phyloP scores from a whole-genome alignment of 108 stramenopile genomes.

The Nitzschia putrida region DNA sequence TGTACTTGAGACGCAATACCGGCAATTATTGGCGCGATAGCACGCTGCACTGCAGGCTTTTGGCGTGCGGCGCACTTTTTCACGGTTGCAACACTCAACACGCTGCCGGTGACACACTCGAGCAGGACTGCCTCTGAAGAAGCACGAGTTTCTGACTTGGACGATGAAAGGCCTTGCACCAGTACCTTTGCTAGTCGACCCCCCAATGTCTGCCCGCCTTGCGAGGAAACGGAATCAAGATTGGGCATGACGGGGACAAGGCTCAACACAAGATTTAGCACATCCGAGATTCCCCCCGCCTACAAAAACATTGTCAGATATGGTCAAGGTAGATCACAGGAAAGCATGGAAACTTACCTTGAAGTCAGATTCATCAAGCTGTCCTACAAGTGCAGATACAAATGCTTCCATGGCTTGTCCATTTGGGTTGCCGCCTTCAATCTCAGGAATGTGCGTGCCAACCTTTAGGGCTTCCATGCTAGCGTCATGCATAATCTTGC shows the following conservation, averaged over 20 bases:
- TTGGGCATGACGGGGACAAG: slow-evolving; percentile 43
- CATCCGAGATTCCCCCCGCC: slow-evolving; percentile 67
- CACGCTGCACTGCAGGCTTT: slow-evolving; percentile 81
- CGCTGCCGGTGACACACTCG: slow-evolving; percentile 39
- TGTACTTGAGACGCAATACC: slow-evolving; percentile 28
- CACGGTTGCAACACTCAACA: slow-evolving; percentile 43
- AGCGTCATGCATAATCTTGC: slow-evolving; percentile 84
- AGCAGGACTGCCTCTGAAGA: slow-evolving; percentile 62
- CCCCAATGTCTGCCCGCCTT: slow-evolving; percentile 41
- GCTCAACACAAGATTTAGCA: slow-evolving; percentile 50
- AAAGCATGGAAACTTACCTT: slow-evolving; percentile 36
- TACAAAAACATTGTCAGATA: slow-evolving; percentile 1
- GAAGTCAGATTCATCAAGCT: slow-evolving; percentile 74
- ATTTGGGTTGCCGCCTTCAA: slow-evolving; percentile 66
- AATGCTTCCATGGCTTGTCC: slow-evolving; percentile 54
- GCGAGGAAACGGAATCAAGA: slow-evolving; percentile 36
- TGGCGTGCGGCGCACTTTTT: slow-evolving; percentile 51
- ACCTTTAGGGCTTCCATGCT: slow-evolving; percentile 58
- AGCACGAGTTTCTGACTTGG: slow-evolving; percentile 76
- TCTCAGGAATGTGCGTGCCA: slow-evolving; percentile 42
- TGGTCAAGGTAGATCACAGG: background rate
- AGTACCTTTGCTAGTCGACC: slow-evolving; percentile 55
- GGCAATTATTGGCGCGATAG: slow-evolving; percentile 65
- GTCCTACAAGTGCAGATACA: slow-evolving; percentile 53
- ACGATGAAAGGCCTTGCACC: slow-evolving; percentile 67